Conservation (phyloP, 106 monocot genomes). For the Agapanthus africanus region DNA sequence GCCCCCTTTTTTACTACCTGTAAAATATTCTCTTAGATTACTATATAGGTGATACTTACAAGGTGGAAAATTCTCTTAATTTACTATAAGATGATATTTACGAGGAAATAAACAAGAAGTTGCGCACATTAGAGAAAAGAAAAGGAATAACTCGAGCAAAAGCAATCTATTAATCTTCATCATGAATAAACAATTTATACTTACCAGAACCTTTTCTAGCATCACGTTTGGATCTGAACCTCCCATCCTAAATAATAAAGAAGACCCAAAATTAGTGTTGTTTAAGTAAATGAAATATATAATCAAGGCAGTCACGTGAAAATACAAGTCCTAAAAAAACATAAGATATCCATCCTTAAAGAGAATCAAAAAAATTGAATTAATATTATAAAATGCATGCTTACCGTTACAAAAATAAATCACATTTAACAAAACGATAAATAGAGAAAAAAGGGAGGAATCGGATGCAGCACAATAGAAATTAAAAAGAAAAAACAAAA, state of each 20-base stretch:
- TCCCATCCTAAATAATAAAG: constrained; percentile 57
- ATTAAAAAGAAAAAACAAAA: not conserved
- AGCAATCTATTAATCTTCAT: not conserved
- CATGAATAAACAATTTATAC: not conserved
- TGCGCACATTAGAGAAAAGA: not conserved
- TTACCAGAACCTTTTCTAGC: constrained; percentile 51
- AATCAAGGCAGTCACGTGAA: not conserved
- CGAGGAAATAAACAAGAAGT: constrained; percentile 2
- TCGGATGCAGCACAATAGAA: not conserved
- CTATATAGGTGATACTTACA: not conserved
- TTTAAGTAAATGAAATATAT: not conserved
- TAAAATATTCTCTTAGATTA: constrained; percentile 1
- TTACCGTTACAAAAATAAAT: not conserved
- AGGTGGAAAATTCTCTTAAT: no score
- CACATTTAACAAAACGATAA: not conserved
- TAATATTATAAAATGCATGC: not conserved
- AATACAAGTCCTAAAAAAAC: not conserved
- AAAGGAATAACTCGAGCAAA: not conserved
- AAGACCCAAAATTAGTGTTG: not conserved
- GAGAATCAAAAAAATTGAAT: not conserved
- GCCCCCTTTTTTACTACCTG: constrained; percentile 76
- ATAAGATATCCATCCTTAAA: not conserved
- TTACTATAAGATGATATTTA: no score
- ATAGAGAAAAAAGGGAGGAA: not conserved
- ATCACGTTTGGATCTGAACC: constrained; percentile 75